phyloP scores from a whole-genome alignment of 2,329 filamentous ascomycete genomes.

The Blumeriella jaapii region DNA sequence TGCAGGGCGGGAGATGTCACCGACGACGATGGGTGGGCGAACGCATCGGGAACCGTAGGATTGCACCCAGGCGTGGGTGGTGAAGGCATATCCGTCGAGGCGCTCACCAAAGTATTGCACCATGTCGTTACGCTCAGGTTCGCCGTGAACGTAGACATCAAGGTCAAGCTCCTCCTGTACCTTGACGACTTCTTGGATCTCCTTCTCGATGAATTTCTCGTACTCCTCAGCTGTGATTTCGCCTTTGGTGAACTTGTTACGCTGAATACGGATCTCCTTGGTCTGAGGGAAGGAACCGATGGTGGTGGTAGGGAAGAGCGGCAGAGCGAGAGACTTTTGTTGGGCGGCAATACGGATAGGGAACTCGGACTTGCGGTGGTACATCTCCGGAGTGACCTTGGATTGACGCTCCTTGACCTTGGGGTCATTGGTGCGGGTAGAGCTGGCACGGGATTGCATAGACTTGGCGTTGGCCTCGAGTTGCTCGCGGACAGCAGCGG shows the following conservation, averaged over 20 bases:
- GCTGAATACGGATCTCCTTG: constrained; percentile 91
- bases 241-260: constrained; percentile 98
- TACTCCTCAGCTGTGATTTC: constrained; percentile 89
- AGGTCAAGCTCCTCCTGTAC: constrained; percentile 97
- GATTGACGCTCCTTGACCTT: constrained; percentile 94
- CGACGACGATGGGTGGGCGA: constrained; percentile 94
- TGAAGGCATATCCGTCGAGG: constrained; percentile 94
- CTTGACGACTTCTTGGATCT: constrained; percentile 90
- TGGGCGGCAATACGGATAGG: constrained; percentile 74
- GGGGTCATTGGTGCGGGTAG: constrained; percentile 92
- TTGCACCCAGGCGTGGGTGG: constrained; percentile 98
- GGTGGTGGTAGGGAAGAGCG: constrained; percentile 96
- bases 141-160: constrained; percentile 95
- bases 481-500: constrained; percentile 72
- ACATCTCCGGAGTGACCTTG: constrained; percentile 71
- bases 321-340: constrained; percentile 85
- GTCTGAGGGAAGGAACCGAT: constrained; percentile 99
- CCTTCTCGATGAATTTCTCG: constrained; percentile 98
- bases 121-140: constrained; percentile 99
- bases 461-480: constrained; percentile 97
- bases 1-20: constrained; percentile 91
- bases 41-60: constrained; percentile 97
- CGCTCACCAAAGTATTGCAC: constrained; percentile 99
- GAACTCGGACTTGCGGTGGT: constrained; percentile 91
- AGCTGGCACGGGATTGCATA: constrained; percentile 79